A percentile compares a stretch with the other conserved stretches of the same genome.
Conservation (phyloP, 2,329 filamentous ascomycete genomes). For the Ceratocystis harringtonii region DNA sequence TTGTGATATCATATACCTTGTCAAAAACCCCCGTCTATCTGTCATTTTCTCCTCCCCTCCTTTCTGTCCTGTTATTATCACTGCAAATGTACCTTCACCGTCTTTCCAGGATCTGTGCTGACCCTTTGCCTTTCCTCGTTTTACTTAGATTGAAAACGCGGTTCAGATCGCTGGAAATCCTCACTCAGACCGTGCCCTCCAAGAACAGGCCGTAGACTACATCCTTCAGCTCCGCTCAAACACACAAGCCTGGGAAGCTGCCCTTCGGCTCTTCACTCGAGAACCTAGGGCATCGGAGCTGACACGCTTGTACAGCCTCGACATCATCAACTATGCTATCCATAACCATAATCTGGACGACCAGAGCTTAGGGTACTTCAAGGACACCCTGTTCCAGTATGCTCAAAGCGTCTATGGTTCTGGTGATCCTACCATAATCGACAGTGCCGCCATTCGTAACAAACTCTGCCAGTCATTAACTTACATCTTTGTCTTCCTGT, state of each 20-base stretch:
- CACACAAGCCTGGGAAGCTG: conserved; percentile 78
- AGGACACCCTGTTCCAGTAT: conserved; percentile 69
- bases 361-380: conserved; percentile 58
- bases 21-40: not conserved
- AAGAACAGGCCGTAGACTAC: conserved; percentile 70
- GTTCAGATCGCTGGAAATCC: conserved; percentile 89
- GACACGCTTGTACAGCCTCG: conserved; percentile 75
- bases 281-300: conserved; percentile 64
- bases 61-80: not conserved
- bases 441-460: conserved; percentile 73
- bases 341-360: conserved; percentile 63
- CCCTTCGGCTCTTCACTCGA: conserved; percentile 71
- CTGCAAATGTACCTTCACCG: not conserved
- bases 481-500: conserved; percentile 78
- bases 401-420: conserved; percentile 59
- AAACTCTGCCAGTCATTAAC: conserved; percentile 94
- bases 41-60: not conserved
- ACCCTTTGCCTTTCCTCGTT: no score
- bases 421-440: conserved; percentile 41
- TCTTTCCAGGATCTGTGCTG: no score
- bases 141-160: conserved; percentile 67
- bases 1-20: not conserved
- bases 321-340: conserved; percentile 84
- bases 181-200: conserved; percentile 56
- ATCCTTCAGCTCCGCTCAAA: conserved; percentile 65